These are phyloP conservation scores for Arthonia radiata DNA, from an alignment of 495 filamentous ascomycete genomes.

Conservation along the genomic window DNA sequence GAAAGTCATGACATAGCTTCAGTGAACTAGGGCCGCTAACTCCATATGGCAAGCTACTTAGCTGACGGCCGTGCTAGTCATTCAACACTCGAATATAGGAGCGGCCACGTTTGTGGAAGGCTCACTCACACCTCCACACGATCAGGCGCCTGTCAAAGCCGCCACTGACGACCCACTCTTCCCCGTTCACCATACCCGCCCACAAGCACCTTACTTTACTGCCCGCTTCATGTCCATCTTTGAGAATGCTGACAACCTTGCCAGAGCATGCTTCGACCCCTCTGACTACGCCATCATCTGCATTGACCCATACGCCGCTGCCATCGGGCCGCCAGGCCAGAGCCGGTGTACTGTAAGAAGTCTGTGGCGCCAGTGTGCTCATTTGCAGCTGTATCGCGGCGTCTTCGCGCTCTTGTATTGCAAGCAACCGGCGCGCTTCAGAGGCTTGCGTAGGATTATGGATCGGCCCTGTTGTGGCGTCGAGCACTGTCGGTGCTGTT, in stretches of 20 bases:
- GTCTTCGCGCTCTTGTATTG: conserved; percentile 29
- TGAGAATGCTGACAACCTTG: conserved; percentile 25
- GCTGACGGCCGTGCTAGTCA: too few relatives aligned
- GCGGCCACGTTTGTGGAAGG: too few relatives aligned
- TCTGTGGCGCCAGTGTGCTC: conserved; percentile 40
- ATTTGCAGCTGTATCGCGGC: conserved; percentile 32
- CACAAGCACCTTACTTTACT: conserved; percentile 41
- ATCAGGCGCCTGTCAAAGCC: conserved; percentile 42
- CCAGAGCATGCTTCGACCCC: conserved; percentile 37
- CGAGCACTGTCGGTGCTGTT: too few relatives aligned
- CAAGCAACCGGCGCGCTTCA: conserved; percentile 17
- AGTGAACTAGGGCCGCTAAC: too few relatives aligned
- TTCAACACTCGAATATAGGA: too few relatives aligned
- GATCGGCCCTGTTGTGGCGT: background rate
- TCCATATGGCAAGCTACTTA: too few relatives aligned
- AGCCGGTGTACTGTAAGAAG: conserved; percentile 39
- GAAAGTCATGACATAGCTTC: too few relatives aligned
- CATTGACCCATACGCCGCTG: conserved; percentile 41
- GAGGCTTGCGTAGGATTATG: conserved; percentile 1
- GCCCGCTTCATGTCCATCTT: conserved; percentile 29
- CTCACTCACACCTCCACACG: conserved; percentile 39
- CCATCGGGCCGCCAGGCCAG: conserved; percentile 41
- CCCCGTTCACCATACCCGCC: conserved; percentile 26
- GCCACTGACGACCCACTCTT: conserved; percentile 39
- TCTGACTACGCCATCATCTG: conserved; percentile 39